Evolutionary conservation across 352 stramenopile genomes (phyloP), one percentile per base, ranked within the genome.

Genomic region (Phytophthora uliginosa): DNA sequence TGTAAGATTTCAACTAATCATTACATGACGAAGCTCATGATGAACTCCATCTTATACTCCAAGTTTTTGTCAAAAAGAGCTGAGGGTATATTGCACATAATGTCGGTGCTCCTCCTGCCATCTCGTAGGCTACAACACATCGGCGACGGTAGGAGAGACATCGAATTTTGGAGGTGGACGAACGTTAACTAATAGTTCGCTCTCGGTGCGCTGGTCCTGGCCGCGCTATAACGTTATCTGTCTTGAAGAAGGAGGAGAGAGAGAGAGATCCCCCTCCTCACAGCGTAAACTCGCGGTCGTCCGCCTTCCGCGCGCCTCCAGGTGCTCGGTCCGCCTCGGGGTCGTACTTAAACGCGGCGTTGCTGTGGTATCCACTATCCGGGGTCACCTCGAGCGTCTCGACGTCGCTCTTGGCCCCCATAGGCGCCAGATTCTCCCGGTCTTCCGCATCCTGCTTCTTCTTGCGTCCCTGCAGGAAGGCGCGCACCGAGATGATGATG

Each of bases 401-500:
- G 40, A 83, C 65, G 60, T 79, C 72, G 50, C 68, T 80, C 61
- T 79, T 78, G 34, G 20, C 36, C 20, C 59, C 54, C 51, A 64
- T 61, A 13, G 59, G 53, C 7, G 55, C 59, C 53, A 77, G 10
- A 8, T 67, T 76, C 42, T 72, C 63, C 3, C 51, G 38, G 47
- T 60, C 28, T 7, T 74, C 52, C 2, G 57, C 65, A 12, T 67
- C 45, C n/a, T 70, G 57, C 51, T 83, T 83, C 61, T 76, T 83
- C 52, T 87, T 77, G 18, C 82, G 77, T 7, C 76, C 71, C 13
- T 81, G 77, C 17, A 83, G 38, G 59, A 85, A 88, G 6, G 77
- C 82, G 33, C 81, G 79, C 28, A 89, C 69, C 0, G 82, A 89
- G 56, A 87, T 79, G 38, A 78, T 76, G 55, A 89, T 89, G 31